Percentiles rank a stretch among this genome's conserved stretches.
phyloP scores from a whole-genome alignment of 306 rosid species.

The Sindora glabra region DNA sequence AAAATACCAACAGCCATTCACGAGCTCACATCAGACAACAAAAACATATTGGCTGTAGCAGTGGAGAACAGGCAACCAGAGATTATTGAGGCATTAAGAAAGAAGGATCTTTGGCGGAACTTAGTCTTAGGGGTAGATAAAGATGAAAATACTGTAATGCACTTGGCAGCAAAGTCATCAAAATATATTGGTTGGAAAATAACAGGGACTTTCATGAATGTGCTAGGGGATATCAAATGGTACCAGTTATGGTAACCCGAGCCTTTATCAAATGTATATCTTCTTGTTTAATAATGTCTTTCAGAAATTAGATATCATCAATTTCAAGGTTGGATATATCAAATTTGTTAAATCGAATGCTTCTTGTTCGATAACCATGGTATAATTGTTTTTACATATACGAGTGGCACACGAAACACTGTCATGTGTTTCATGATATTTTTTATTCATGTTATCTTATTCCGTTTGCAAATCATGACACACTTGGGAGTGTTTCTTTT shows the following conservation, averaged over 20 bases:
- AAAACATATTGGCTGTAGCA: neutral
- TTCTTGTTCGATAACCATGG: too few relatives aligned
- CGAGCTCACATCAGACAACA: neutral
- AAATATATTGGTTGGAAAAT: neutral
- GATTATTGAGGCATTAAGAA: neutral
- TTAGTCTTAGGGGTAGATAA: neutral
- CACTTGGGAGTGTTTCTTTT: too few relatives aligned
- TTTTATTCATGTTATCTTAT: too few relatives aligned
- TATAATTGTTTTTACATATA: too few relatives aligned
- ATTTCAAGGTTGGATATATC: too few relatives aligned
- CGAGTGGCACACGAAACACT: too few relatives aligned
- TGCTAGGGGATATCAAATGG: conserved; percentile 13
- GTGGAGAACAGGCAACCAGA: neutral
- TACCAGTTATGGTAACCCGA: neutral
- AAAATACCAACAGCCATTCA: neutral
- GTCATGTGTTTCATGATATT: too few relatives aligned
- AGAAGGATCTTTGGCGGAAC: neutral
- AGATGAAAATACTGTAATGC: neutral
- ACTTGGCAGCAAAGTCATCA: neutral
- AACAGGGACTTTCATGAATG: neutral
- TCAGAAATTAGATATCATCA: too few relatives aligned
- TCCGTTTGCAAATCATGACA: too few relatives aligned
- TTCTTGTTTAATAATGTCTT: too few relatives aligned
- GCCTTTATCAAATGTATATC: neutral
- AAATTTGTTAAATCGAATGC: too few relatives aligned